Conservation (phyloP, 2,329 filamentous ascomycete genomes). For the Aspergillus floridensis region DNA sequence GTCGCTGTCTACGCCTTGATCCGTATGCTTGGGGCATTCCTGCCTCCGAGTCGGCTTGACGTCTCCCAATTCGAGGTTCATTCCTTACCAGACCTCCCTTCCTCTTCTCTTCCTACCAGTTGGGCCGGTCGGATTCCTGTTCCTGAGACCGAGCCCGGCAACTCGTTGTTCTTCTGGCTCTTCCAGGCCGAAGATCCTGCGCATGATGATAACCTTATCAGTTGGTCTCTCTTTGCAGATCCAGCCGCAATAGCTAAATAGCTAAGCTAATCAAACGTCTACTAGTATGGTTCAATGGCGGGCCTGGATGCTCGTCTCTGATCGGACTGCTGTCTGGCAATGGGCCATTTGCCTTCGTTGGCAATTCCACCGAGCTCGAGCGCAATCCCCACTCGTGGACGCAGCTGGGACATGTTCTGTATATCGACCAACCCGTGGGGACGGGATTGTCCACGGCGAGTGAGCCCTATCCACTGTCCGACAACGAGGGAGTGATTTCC, state of each 20-base stretch:
- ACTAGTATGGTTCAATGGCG: constrained; percentile 38
- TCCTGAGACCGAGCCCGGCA: constrained; percentile 26
- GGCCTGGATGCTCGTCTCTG: constrained; percentile 37
- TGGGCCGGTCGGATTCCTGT: constrained; percentile 37
- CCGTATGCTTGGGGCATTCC: constrained; percentile 19
- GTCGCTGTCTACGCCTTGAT: constrained; percentile 21
- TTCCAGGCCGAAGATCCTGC: constrained; percentile 30
- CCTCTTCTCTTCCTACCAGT: constrained; percentile 25
- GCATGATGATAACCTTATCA: constrained; percentile 35
- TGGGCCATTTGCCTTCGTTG: constrained; percentile 12
- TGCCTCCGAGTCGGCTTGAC: constrained; percentile 5
- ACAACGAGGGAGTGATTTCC: constrained; percentile 29
- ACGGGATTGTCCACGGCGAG: constrained; percentile 36
- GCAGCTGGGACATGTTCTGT: constrained; percentile 34
- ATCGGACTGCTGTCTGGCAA: constrained; percentile 26
- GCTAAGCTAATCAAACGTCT: neutral
- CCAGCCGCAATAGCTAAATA: neutral
- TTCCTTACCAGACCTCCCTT: constrained; percentile 28
- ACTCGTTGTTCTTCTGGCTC: constrained; percentile 39
- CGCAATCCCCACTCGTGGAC: constrained; percentile 31
- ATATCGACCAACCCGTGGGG: constrained; percentile 39
- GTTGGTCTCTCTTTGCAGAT: constrained; percentile 26
- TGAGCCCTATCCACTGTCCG: constrained; percentile 25
- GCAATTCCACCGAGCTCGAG: constrained; percentile 22
- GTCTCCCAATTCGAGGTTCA: constrained; percentile 28